Base-by-base conservation (phyloP, 2,329 filamentous ascomycete species). In the Colletotrichum orchidophilum region DNA sequence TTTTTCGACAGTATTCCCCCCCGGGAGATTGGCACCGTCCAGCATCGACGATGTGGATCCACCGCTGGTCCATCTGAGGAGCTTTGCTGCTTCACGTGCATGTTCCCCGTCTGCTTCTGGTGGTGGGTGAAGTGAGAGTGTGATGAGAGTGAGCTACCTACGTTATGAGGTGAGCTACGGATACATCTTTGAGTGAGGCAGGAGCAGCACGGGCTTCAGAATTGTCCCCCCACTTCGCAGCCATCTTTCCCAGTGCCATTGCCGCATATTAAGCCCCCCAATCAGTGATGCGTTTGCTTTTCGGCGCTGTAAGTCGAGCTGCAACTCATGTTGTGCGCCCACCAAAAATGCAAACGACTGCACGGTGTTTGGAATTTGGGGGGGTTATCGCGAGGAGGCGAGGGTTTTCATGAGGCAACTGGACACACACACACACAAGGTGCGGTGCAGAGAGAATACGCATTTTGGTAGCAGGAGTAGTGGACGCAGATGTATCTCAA, bases 401-500 rank as follows among this genome's bases (percentile, higher is more conserved):
- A 50, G 53, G 63, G 50, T 42, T 66, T 67, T 67, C 31, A 31
- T 33, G 50, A 62, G 49, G 50, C 57, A 50, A 46, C 52, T 62
- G 54, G 54, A 66, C 31, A 27, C 49, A 52, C 13, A 52, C n/a
- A n/a, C n/a, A n/a, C n/a, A n/a, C n/a, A n/a, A 50, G 21, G 53
- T 26, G 63, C 53, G 59, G 27, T 46, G 39, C 39, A 31, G 42
- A 18, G 11, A 27, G 39, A 29, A 29, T 31, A 55, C 26, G 49
- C 35, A 63, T 57, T 31, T 24, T 67, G 55, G 39, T 50, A 42
- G 63, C 42, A 33, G 42, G 49, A 57, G 67, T 27, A 50, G 50
- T 57, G 33, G 50, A 70, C 39, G 18, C 49, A 65, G 67, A 67
- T 62, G 68, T 57, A 62, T 69, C 69, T 72, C 59, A 60, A 70